A percentile compares a stretch with the other conserved stretches of the same genome.
These are phyloP conservation scores for Diaporthe sp. DNA, from an alignment of 2,329 filamentous ascomycete species.

Conservation along the genomic window DNA sequence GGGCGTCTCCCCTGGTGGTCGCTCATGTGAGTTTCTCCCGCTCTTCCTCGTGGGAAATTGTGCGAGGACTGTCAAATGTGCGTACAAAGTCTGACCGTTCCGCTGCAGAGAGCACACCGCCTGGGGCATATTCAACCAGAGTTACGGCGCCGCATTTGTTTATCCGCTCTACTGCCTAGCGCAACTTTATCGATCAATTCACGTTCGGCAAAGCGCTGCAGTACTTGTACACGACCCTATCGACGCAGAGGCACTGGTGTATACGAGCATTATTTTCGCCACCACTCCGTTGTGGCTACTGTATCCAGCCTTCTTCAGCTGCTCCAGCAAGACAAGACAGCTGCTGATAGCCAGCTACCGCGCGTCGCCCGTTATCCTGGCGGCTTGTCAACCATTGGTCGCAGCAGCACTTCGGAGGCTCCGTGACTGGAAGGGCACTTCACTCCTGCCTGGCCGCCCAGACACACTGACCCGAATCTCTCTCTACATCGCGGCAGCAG, in stretches of 20 bases:
- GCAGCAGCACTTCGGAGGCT: background rate
- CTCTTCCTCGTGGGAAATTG: too few species aligned
- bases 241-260: background rate
- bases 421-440: too few species aligned
- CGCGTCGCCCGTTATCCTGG: background rate
- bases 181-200: background rate
- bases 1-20: background rate
- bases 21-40: background rate
- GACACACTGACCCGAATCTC: background rate
- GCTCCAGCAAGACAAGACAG: background rate
- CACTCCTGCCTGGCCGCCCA: too few species aligned
- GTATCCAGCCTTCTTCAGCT: background rate
- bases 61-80: too few species aligned
- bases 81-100: background rate
- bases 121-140: background rate
- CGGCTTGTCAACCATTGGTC: background rate
- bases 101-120: background rate
- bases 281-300: background rate
- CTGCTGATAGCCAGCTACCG: background rate
- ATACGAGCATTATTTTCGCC: background rate
- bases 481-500: too few species aligned
- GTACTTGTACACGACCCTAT: background rate
- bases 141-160: background rate
- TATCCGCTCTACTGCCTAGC: background rate
- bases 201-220: background rate